Base-by-base conservation (phyloP, 306 rosid genomes). In the Purshia tridentata region DNA sequence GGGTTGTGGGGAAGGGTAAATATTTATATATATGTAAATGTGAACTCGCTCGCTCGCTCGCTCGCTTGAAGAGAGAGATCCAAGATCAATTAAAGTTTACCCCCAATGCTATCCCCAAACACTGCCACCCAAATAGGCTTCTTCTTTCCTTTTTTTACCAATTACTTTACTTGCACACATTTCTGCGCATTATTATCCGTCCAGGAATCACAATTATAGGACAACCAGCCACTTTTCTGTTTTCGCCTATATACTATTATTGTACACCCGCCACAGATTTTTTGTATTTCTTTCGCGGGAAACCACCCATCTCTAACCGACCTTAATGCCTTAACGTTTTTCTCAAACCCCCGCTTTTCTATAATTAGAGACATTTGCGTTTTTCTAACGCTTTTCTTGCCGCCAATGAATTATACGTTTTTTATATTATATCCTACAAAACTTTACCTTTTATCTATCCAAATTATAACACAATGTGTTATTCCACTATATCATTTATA, bases 171-270 rank as follows among this genome's bases (percentile, higher is more conserved):
- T 80, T 5, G 78, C 83, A 72, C 70, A 23, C 64, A 57, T 47
- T 84, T 81, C n/a, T 55, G 35, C 85, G 73, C 60, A 75, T 63
- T 73, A 75, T 80, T 87, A 77, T 75, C 72, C 78, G 81, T 64
- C 54, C 51, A 74, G 55, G 54, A 70, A 76, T 72, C 76, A 11
- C 44, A 71, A 58, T 18, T n/a, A n/a, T 41, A 53, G 61, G 71
- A 18, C 41, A 13, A 52, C 73, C 76, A 48, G 74, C 70, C 76
- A 44, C 52, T 67, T 18, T 41, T 50, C 41, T 72, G 73, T 67
- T 52, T 81, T 76, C n/a, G n/a, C 35, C 35, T 29, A 29, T 29
- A 29, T 74, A 55, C 88, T 77, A 81, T 79, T 84, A 80, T 83
- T 82, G 85, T 70, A 19, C 47, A 44, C 47, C 47, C 44, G 6